Percentiles rank a stretch among this genome's conserved stretches.
Conservation (phyloP, 768 basidiomycete genomes). For the Cubamyces sp. region DNA sequence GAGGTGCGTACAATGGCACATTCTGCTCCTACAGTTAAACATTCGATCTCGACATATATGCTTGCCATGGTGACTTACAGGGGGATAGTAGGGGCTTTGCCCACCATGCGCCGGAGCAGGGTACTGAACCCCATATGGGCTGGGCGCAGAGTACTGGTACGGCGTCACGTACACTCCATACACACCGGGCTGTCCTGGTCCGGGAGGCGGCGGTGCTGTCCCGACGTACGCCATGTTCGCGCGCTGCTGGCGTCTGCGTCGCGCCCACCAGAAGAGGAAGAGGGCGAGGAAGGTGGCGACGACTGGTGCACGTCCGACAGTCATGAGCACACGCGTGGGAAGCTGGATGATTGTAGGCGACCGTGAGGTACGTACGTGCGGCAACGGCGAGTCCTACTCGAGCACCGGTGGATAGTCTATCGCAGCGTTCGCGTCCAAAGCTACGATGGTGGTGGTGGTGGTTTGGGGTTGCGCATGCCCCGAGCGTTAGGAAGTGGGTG, state of each 20-base stretch:
- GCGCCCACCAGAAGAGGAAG: not conserved
- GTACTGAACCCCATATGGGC: too few relatives aligned
- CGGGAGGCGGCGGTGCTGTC: not conserved
- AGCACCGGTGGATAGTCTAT: not conserved
- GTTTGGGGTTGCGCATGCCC: too few relatives aligned
- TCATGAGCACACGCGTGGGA: too few relatives aligned
- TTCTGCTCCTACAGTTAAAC: not conserved
- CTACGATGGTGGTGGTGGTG: not conserved
- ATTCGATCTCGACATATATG: too few relatives aligned
- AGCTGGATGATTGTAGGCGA: too few relatives aligned
- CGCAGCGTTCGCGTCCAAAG: not conserved
- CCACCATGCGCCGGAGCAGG: not conserved
- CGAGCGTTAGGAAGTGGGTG: too few relatives aligned
- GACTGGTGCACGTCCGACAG: not conserved
- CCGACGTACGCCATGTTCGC: not conserved
- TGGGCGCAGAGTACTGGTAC: too few relatives aligned
- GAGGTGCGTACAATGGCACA: not conserved
- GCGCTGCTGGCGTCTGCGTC: not conserved
- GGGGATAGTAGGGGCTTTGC: not conserved
- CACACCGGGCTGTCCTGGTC: too few relatives aligned
- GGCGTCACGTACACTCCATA: too few relatives aligned
- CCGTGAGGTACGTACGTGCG: not conserved
- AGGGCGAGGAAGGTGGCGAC: not conserved
- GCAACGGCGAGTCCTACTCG: not conserved
- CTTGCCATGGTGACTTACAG: not conserved